A percentile compares a stretch with the other conserved stretches of the same genome.
phyloP scores from a whole-genome alignment of 2,329 filamentous ascomycete species.

The Penicillium brevicompactum region DNA sequence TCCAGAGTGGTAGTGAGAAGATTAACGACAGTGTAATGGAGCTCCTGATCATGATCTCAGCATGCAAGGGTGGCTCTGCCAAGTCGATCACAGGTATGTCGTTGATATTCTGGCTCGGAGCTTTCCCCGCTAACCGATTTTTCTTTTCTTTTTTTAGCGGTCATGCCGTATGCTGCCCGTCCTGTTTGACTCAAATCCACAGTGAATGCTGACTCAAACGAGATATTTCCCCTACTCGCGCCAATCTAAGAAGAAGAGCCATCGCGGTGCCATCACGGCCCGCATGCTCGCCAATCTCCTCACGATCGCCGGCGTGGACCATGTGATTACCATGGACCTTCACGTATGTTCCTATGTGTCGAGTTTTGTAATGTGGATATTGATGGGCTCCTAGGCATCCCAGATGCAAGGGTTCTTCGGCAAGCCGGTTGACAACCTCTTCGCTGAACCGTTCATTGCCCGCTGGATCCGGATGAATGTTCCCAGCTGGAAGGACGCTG shows the following conservation, averaged over 20 bases:
- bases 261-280: slow-evolving; percentile 92
- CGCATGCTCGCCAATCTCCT: slow-evolving; percentile 96
- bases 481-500: slow-evolving; percentile 79
- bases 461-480: slow-evolving; percentile 94
- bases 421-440: slow-evolving; percentile 95
- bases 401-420: slow-evolving; percentile 99
- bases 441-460: slow-evolving; percentile 91
- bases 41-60: slow-evolving; percentile 97
- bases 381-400: slow-evolving; percentile 58
- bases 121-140: slow-evolving; percentile 18
- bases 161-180: slow-evolving; percentile 50
- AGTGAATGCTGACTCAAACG: slow-evolving; percentile 41
- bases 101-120: slow-evolving; percentile 1
- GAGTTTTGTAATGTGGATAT: slow-evolving; percentile 9
- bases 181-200: slow-evolving; percentile 28
- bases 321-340: slow-evolving; percentile 95
- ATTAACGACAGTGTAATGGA: slow-evolving; percentile 99
- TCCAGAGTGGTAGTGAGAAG: slow-evolving; percentile 91
- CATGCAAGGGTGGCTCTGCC: slow-evolving; percentile 95
- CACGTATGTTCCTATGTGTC: slow-evolving; percentile 59
- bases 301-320: slow-evolving; percentile 89
- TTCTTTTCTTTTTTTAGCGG: slow-evolving; percentile 33
- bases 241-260: slow-evolving; percentile 98
- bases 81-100: slow-evolving; percentile 89
- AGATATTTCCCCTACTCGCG: slow-evolving; percentile 97